Conservation (phyloP, 1,284 basidiomycete genomes). For the Pseudomicrostroma phylloplanum region DNA sequence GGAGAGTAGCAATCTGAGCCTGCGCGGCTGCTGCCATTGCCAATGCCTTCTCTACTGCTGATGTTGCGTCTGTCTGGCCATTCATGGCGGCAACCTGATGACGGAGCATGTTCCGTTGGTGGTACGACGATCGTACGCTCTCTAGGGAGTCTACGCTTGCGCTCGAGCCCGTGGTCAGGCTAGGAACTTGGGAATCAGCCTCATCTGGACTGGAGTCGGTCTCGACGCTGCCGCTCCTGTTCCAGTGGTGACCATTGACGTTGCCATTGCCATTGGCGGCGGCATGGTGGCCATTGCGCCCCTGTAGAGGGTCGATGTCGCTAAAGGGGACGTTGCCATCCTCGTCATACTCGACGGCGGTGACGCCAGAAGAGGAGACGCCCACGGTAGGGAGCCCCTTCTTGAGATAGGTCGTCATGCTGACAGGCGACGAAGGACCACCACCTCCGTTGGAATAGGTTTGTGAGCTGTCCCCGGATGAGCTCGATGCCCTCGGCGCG, state of each 20-base stretch:
- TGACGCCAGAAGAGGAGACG: constrained; percentile 18
- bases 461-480: background rate
- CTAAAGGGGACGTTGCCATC: constrained; percentile 4
- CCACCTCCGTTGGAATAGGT: background rate
- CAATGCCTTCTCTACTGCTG: background rate
- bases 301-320: constrained; percentile 14
- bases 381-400: constrained; percentile 31
- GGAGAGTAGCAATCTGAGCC: constrained; percentile 6
- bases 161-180: constrained; percentile 41
- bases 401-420: constrained; percentile 15
- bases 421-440: background rate
- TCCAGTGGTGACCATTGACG: constrained; percentile 2
- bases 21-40: background rate
- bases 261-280: constrained; percentile 15
- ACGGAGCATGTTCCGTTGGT: constrained; percentile 20
- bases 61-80: background rate
- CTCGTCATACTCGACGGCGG: background rate
- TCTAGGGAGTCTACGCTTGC: constrained; percentile 29
- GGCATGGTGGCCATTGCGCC: constrained; percentile 9
- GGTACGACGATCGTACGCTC: constrained; percentile 29
- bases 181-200: constrained; percentile 29
- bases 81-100: constrained; percentile 14
- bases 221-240: constrained; percentile 22
- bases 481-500: background rate
- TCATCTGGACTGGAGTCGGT: constrained; percentile 15